Evolutionary conservation across 441 rosid genomes (phyloP).

Genomic region (Gossypium aridum): DNA sequence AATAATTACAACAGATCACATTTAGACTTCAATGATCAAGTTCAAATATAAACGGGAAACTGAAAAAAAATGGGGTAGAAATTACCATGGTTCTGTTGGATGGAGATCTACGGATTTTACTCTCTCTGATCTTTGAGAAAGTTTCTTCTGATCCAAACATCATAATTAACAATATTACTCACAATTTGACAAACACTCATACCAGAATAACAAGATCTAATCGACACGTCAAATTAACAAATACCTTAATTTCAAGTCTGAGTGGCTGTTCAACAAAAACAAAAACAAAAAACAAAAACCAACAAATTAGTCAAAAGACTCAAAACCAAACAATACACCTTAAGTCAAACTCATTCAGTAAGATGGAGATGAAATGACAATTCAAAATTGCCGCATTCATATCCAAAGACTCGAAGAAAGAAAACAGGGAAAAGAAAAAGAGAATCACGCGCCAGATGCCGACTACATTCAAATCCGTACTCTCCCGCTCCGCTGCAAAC

Average conservation of each 20-base stretch:
- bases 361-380: not conserved
- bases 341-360: not conserved
- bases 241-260: constrained; percentile 69
- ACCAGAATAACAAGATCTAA: not conserved
- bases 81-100: constrained; percentile 89
- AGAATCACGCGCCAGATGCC: constrained; percentile 28
- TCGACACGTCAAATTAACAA: not conserved
- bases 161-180: constrained; percentile 12
- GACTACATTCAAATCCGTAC: constrained; percentile 14
- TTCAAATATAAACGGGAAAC: not conserved
- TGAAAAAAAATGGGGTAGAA: not conserved
- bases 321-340: constrained; percentile 19
- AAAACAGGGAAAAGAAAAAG: not conserved
- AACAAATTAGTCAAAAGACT: constrained; percentile 18
- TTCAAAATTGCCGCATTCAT: not conserved
- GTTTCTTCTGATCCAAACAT: constrained; percentile 50
- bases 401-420: constrained; percentile 10
- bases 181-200: constrained; percentile 4
- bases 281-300: constrained; percentile 3
- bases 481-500: not conserved
- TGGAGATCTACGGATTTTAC: constrained; percentile 87
- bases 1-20: not conserved
- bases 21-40: not conserved
- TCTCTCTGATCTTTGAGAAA: constrained; percentile 78
- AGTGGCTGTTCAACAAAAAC: constrained; percentile 44